These are phyloP conservation scores for Kodamaea leandrae DNA, from an alignment of 805 yeast species.

Conservation along the genomic window DNA sequence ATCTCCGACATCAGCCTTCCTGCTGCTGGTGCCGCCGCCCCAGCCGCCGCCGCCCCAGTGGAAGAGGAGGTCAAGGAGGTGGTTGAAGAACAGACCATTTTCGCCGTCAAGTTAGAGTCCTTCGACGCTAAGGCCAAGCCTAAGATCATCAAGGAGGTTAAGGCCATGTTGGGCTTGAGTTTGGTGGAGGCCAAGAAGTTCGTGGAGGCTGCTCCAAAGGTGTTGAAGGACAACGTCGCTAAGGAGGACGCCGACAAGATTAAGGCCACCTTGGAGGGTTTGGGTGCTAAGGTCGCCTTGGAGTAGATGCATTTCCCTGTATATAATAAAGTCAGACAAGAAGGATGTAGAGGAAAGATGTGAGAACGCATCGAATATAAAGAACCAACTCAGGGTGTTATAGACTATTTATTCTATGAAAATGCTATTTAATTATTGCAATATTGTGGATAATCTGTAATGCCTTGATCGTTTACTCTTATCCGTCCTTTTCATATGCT, in stretches of 20 bases:
- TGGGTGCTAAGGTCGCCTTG: constrained; percentile 89
- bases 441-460: no score
- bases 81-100: constrained; percentile 88
- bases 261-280: constrained; percentile 85
- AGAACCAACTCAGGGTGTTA: no score
- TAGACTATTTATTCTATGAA: no score
- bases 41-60: constrained; percentile 70
- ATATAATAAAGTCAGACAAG: background rate
- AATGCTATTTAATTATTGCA: no score
- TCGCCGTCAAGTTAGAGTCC: constrained; percentile 85
- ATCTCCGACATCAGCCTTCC: constrained; percentile 93
- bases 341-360: background rate
- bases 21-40: constrained; percentile 64
- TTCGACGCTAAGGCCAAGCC: constrained; percentile 96
- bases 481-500: no score
- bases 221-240: constrained; percentile 89
- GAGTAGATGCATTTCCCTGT: constrained; percentile 59
- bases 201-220: constrained; percentile 96
- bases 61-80: constrained; percentile 73
- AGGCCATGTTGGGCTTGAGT: constrained; percentile 83
- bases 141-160: constrained; percentile 96
- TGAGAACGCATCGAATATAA: background rate
- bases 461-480: no score
- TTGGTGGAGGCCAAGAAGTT: constrained; percentile 96
- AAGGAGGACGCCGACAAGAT: constrained; percentile 98